Evolutionary conservation across 1,284 basidiomycete species (phyloP).

Genomic region (Ceratobasidium sp.): DNA sequence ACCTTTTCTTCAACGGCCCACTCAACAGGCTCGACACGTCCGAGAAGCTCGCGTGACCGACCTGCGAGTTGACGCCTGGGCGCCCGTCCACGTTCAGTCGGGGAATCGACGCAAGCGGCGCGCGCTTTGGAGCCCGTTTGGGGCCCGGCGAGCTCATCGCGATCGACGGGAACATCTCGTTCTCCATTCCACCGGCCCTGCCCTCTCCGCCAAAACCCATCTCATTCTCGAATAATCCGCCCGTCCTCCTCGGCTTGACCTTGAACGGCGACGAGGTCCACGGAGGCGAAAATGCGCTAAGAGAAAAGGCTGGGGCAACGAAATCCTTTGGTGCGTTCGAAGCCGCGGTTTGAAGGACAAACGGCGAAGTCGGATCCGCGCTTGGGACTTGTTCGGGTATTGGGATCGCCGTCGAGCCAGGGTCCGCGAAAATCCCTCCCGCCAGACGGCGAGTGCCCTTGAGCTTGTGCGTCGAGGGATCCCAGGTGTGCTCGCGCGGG

Average conservation of each 20-base stretch:
- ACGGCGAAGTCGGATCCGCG: conserved; percentile 38
- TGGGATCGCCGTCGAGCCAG: conserved; percentile 29
- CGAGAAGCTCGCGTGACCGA: conserved; percentile 33
- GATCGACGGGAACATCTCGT: conserved; percentile 42
- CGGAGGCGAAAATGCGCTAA: conserved; percentile 32
- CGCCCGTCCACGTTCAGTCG: conserved; percentile 7
- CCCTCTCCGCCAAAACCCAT: conserved; percentile 26
- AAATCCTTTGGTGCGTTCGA: conserved; percentile 33
- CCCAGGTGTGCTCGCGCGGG: conserved; percentile 17
- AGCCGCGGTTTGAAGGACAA: conserved; percentile 18
- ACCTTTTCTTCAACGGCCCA: conserved; percentile 58
- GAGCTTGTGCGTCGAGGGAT: conserved; percentile 29
- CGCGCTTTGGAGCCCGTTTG: conserved; percentile 12
- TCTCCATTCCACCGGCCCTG: conserved; percentile 4
- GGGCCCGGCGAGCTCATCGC: conserved; percentile 35
- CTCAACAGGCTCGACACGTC: conserved; percentile 52
- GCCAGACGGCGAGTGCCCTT: conserved; percentile 13
- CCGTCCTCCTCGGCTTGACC: background rate
- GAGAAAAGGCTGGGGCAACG: conserved; percentile 27
- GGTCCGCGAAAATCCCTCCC: conserved; percentile 37
- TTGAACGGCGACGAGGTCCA: conserved; percentile 42
- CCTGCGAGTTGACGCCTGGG: background rate
- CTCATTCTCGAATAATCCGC: conserved; percentile 38
- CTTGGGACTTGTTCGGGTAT: conserved; percentile 33
- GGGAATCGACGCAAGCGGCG: conserved; percentile 13